phyloP scores from a whole-genome alignment of 2,329 filamentous ascomycete species.

The Botrytis cinerea region DNA sequence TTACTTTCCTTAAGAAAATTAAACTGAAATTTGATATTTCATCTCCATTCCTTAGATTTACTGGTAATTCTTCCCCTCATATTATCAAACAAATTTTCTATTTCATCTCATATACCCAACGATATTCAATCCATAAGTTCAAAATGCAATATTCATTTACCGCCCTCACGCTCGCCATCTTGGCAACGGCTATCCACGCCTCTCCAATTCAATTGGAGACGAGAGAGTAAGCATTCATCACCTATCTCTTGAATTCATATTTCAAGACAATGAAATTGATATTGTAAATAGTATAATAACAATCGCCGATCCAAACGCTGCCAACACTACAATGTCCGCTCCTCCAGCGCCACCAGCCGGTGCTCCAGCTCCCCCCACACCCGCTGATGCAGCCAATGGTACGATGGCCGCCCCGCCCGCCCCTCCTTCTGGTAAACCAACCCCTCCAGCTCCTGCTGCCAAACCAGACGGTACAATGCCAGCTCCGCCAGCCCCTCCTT shows the following conservation, averaged over 20 bases:
- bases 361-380: background rate
- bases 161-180: background rate
- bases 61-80: background rate
- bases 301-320: background rate
- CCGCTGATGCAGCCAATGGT: no score
- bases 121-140: background rate
- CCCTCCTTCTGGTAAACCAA: background rate
- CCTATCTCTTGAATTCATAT: background rate
- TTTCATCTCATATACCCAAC: background rate
- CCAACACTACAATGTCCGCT: background rate
- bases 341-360: background rate
- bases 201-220: background rate
- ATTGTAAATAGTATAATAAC: background rate
- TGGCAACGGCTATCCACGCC: background rate
- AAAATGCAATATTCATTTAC: conserved; percentile 7
- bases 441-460: background rate
- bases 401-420: no score
- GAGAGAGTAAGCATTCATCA: conserved; percentile 9
- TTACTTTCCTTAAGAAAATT: background rate
- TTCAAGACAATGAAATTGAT: background rate
- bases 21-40: background rate
- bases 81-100: background rate
- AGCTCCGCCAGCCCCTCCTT: background rate
- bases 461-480: background rate
- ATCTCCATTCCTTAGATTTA: background rate